A percentile compares a stretch with the other conserved stretches of the same genome.
These are phyloP conservation scores for Xanthoconium purpureum DNA, from an alignment of 768 basidiomycete genomes.

Conservation along the genomic window DNA sequence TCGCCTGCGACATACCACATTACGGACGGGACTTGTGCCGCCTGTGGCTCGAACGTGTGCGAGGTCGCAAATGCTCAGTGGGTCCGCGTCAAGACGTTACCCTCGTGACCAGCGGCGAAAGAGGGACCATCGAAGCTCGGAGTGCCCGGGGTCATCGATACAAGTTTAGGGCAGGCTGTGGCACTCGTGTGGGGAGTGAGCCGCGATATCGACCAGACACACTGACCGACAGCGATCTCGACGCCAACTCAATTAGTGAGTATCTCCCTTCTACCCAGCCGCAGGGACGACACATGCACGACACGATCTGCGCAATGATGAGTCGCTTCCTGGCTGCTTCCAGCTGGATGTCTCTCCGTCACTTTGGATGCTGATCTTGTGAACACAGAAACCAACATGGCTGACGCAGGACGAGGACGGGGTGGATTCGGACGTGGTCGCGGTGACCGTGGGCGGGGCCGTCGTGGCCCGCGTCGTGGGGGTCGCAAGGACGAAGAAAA, in stretches of 20 bases:
- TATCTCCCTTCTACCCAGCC: slow-evolving; percentile 9
- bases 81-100: not conserved
- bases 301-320: not conserved
- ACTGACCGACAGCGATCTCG: slow-evolving; percentile 16
- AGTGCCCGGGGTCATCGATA: slow-evolving; percentile 20
- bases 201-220: slow-evolving; percentile 7
- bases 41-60: not conserved
- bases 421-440: slow-evolving; percentile 89
- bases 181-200: not conserved
- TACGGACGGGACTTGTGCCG: not conserved
- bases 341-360: slow-evolving; percentile 49
- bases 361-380: slow-evolving; percentile 41
- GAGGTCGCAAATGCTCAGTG: not conserved
- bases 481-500: slow-evolving; percentile 99
- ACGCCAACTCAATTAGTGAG: slow-evolving; percentile 37
- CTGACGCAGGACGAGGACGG: slow-evolving; percentile 89
- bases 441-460: slow-evolving; percentile 61
- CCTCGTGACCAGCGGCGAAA: not conserved
- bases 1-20: not conserved
- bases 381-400: slow-evolving; percentile 50
- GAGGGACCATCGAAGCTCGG: slow-evolving; percentile 8
- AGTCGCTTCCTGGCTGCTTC: not conserved
- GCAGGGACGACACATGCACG: not conserved
- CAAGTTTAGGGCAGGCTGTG: slow-evolving; percentile 31
- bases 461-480: slow-evolving; percentile 86